Percentiles rank a stretch among this genome's conserved stretches.
These are phyloP conservation scores for Emydomyces testavorans DNA, from an alignment of 2,329 filamentous ascomycete species.

Conservation along the genomic window DNA sequence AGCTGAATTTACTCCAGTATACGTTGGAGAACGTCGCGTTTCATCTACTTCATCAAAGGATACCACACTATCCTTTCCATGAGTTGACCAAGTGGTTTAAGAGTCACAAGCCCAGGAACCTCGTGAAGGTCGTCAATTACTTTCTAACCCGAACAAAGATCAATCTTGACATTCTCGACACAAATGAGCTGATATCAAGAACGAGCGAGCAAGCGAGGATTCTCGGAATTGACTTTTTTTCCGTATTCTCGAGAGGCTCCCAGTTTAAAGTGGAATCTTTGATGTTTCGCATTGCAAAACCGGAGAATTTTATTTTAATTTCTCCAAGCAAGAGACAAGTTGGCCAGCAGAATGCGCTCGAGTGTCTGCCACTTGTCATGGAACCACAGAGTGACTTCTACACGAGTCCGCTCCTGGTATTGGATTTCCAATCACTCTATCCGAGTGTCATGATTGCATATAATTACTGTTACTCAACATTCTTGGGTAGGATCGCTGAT, in stretches of 20 bases:
- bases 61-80: conserved; percentile 74
- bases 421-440: conserved; percentile 94
- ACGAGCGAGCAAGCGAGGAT: conserved; percentile 91
- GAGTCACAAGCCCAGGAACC: conserved; percentile 54
- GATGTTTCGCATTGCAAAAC: conserved; percentile 97
- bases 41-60: conserved; percentile 72
- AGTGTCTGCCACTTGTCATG: conserved; percentile 92
- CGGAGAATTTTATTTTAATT: conserved; percentile 82
- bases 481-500: conserved; percentile 68
- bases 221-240: conserved; percentile 91
- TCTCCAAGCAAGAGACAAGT: conserved; percentile 89
- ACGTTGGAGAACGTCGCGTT: conserved; percentile 94
- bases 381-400: conserved; percentile 95
- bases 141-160: conserved; percentile 64
- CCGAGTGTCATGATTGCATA: conserved; percentile 98
- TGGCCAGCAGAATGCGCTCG: conserved; percentile 82
- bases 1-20: conserved; percentile 83
- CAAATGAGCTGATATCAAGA: conserved; percentile 75
- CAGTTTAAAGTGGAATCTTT: conserved; percentile 98
- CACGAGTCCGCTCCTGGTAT: conserved; percentile 71
- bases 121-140: conserved; percentile 66
- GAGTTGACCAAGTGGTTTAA: conserved; percentile 74
- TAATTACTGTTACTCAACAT: conserved; percentile 98
- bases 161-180: conserved; percentile 80
- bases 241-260: conserved; percentile 84